phyloP scores from a whole-genome alignment of 2,329 filamentous ascomycete genomes.

The Zasmidium cellare region DNA sequence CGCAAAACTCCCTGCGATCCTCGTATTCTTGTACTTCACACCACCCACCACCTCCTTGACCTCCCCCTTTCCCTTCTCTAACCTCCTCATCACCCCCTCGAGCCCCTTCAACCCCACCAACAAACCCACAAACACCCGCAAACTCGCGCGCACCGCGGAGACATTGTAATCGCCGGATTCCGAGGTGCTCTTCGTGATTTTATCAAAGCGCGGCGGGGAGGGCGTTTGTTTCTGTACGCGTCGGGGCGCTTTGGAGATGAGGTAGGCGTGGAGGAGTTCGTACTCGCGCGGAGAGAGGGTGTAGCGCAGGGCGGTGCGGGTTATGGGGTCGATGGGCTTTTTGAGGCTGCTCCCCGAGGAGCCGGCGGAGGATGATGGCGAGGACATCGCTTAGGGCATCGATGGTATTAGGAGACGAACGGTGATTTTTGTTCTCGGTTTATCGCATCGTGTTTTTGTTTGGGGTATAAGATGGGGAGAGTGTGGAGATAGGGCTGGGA shows the following conservation, averaged over 20 bases:
- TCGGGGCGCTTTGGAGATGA: conserved; percentile 69
- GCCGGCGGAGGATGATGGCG: conserved; percentile 6
- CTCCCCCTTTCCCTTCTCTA: conserved; percentile 33
- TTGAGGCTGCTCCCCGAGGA: conserved; percentile 23
- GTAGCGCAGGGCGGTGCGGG: conserved; percentile 84
- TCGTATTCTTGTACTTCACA: conserved; percentile 57
- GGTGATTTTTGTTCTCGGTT: no score
- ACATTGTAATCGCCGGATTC: conserved; percentile 46
- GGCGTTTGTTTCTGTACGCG: conserved; percentile 55
- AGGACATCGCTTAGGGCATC: no score
- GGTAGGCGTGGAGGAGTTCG: conserved; percentile 76
- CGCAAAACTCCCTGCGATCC: conserved; percentile 79
- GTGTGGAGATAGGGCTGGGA: background rate
- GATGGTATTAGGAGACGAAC: no score
- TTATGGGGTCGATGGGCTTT: conserved; percentile 62
- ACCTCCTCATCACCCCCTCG: conserved; percentile 41
- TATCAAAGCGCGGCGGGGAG: conserved; percentile 53
- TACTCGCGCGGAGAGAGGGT: conserved; percentile 84
- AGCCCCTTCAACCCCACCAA: conserved; percentile 49
- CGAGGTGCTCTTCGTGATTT: conserved; percentile 38
- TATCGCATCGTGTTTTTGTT: background rate
- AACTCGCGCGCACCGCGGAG: conserved; percentile 46
- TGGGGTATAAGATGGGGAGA: background rate
- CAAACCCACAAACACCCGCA: conserved; percentile 46
- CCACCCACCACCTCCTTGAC: conserved; percentile 15